Percentiles rank a stretch among this genome's conserved stretches.
These are phyloP conservation scores for Aureobasidium sp. DNA, from an alignment of 2,329 filamentous ascomycete species.

Conservation along the genomic window DNA sequence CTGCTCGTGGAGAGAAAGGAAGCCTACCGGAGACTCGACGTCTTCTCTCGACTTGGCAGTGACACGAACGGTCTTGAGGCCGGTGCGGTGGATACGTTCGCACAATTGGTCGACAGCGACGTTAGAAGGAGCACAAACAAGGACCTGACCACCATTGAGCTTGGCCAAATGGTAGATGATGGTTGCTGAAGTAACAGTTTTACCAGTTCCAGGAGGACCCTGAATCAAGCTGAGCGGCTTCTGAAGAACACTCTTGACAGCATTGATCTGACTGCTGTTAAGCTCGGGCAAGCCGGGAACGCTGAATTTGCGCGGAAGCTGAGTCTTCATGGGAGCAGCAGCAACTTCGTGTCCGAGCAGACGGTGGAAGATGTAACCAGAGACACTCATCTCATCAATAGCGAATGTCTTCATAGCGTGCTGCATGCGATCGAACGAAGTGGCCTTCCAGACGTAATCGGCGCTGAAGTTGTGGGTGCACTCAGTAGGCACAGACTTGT, in stretches of 20 bases:
- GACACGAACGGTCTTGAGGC: slow-evolving; percentile 90
- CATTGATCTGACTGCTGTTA: slow-evolving; percentile 91
- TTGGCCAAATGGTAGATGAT: slow-evolving; percentile 98
- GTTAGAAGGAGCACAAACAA: slow-evolving; percentile 96
- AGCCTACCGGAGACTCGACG: slow-evolving; percentile 96
- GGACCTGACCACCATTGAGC: slow-evolving; percentile 86
- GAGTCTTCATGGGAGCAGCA: slow-evolving; percentile 89
- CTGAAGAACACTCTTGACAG: slow-evolving; percentile 89
- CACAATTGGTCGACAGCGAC: slow-evolving; percentile 97
- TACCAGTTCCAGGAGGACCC: slow-evolving; percentile 92
- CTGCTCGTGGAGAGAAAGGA: slow-evolving; percentile 91
- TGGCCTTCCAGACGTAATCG: slow-evolving; percentile 99
- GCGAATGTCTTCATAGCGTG: slow-evolving; percentile 99
- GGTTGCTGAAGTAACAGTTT: slow-evolving; percentile 96
- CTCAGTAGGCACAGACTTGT: slow-evolving; percentile 92
- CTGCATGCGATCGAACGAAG: slow-evolving; percentile 98
- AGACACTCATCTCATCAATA: slow-evolving; percentile 95
- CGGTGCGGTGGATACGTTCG: slow-evolving; percentile 90
- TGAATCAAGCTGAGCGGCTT: slow-evolving; percentile 94
- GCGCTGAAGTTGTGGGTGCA: slow-evolving; percentile 97
- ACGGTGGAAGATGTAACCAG: slow-evolving; percentile 97
- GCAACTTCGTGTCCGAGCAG: slow-evolving; percentile 92
- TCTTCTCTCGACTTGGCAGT: slow-evolving; percentile 99
- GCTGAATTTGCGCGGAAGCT: slow-evolving; percentile 93
- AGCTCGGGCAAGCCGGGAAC: slow-evolving; percentile 90